These are phyloP conservation scores for Pulveroboletus frians DNA, from an alignment of 768 basidiomycete genomes.

Conservation along the genomic window DNA sequence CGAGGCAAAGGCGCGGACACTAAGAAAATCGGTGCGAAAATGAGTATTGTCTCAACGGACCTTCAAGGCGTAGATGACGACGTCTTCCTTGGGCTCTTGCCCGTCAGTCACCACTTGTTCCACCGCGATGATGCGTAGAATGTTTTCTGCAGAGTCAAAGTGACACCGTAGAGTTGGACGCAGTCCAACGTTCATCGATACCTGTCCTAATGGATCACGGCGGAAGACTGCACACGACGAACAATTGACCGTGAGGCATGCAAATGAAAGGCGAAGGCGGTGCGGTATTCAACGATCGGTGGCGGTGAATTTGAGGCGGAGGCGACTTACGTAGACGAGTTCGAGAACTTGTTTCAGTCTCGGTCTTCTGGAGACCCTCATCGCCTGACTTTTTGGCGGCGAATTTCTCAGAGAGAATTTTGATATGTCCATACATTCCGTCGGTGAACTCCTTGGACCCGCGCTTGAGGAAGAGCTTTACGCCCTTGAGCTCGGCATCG, in stretches of 20 bases:
- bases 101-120: conserved; percentile 36
- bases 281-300: conserved; percentile 15
- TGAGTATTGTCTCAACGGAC: conserved; percentile 28
- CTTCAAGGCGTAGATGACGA: conserved; percentile 64
- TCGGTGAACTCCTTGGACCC: conserved; percentile 47
- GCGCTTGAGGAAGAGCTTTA: conserved; percentile 46
- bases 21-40: not conserved
- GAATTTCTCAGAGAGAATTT: conserved; percentile 43
- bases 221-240: conserved; percentile 49
- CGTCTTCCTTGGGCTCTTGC: conserved; percentile 30
- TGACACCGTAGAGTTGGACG: conserved; percentile 51
- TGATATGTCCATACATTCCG: conserved; percentile 57
- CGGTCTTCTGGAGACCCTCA: not conserved
- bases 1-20: not conserved
- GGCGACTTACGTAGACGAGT: conserved; percentile 30
- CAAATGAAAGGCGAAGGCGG: not conserved
- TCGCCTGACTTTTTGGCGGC: not conserved
- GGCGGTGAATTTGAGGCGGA: conserved; percentile 17
- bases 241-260: not conserved
- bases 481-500: conserved; percentile 52
- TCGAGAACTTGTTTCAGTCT: conserved; percentile 15
- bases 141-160: conserved; percentile 50
- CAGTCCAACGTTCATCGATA: conserved; percentile 62
- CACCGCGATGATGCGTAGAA: conserved; percentile 51
- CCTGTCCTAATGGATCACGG: conserved; percentile 64